phyloP scores from a whole-genome alignment of 2,329 filamentous ascomycete species.

The Leptodontidium sp. region DNA sequence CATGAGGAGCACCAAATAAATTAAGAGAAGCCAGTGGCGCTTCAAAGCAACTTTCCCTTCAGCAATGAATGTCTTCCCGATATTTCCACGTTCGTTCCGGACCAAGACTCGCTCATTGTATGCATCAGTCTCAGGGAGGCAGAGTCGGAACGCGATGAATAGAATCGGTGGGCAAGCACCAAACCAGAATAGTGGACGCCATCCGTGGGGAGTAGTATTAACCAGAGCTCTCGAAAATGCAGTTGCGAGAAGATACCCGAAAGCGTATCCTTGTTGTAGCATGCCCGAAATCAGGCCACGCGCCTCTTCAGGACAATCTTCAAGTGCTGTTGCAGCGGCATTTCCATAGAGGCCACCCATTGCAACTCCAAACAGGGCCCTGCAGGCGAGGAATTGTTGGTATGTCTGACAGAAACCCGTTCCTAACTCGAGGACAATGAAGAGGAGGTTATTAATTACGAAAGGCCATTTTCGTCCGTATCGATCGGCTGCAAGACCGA shows the following conservation, averaged over 20 bases:
- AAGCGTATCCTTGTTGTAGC: conserved; percentile 81
- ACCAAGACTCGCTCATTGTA: conserved; percentile 73
- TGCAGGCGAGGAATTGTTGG: conserved; percentile 71
- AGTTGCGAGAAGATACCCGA: conserved; percentile 82
- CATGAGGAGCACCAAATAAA: conserved; percentile 87
- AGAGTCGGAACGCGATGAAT: conserved; percentile 81
- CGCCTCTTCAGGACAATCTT: conserved; percentile 58
- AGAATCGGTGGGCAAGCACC: conserved; percentile 81
- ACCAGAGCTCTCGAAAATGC: conserved; percentile 73
- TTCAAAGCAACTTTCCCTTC: conserved; percentile 83
- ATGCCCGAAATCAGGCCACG: conserved; percentile 84
- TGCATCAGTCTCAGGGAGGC: conserved; percentile 79
- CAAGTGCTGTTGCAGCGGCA: conserved; percentile 79
- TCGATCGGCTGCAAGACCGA: conserved; percentile 80
- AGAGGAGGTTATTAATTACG: conserved; percentile 76
- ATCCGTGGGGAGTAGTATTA: conserved; percentile 78
- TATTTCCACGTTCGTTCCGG: conserved; percentile 65
- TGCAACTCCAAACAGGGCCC: conserved; percentile 78
- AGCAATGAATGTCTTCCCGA: conserved; percentile 73
- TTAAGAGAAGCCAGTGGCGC: conserved; percentile 80
- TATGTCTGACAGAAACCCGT: conserved; percentile 83
- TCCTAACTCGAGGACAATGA: conserved; percentile 73
- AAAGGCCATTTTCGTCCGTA: conserved; percentile 86
- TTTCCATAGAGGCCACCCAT: conserved; percentile 86
- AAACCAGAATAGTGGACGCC: conserved; percentile 91